Conservation (phyloP, 2,329 filamentous ascomycete genomes). For the Colletotrichum caudatum region DNA sequence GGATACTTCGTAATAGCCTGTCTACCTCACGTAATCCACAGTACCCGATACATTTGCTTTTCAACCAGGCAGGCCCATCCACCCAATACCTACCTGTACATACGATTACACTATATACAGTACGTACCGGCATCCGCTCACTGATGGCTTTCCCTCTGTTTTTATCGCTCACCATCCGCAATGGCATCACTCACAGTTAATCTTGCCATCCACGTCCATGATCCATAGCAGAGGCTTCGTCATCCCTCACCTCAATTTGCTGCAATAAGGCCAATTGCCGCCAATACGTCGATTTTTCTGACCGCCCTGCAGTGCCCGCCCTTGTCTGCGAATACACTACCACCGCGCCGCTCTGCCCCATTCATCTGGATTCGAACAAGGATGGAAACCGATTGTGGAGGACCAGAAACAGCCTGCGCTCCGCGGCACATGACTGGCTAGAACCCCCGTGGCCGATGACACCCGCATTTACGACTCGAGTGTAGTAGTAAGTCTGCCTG, state of each 20-base stretch:
- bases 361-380: constrained; percentile 3
- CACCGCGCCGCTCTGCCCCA: constrained; percentile 4
- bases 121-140: neutral
- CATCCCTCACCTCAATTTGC: constrained; percentile 32
- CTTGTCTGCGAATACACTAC: neutral
- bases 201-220: constrained; percentile 17
- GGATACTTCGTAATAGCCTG: neutral
- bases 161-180: constrained; percentile 18
- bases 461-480: constrained; percentile 27
- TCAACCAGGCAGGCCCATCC: constrained; percentile 12
- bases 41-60: constrained; percentile 14
- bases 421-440: constrained; percentile 5
- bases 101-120: no score
- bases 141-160: neutral
- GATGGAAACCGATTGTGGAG: constrained; percentile 15
- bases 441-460: constrained; percentile 15
- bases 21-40: no score
- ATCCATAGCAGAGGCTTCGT: constrained; percentile 37
- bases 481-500: constrained; percentile 18
- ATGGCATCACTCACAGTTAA: constrained; percentile 18
- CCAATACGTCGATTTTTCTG: constrained; percentile 9
- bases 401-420: constrained; percentile 12
- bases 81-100: neutral
- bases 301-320: constrained; percentile 10
- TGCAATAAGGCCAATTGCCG: constrained; percentile 24